Evolutionary conservation across 768 basidiomycete species (phyloP).

Genomic region (Mycena metata): DNA sequence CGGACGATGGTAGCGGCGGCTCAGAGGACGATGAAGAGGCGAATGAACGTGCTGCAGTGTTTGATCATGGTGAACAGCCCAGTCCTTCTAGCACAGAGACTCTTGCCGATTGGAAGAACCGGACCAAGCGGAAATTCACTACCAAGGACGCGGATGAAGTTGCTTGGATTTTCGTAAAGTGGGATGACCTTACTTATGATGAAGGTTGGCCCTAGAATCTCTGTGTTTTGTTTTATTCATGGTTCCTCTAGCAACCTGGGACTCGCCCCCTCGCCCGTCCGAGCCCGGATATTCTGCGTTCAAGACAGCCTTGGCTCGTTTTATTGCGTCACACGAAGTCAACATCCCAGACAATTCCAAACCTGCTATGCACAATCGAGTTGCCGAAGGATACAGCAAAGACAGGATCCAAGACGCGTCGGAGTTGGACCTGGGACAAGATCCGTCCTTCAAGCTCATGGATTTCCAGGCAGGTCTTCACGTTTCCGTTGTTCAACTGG

Average conservation of each 20-base stretch:
- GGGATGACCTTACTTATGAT: slow-evolving; percentile 94
- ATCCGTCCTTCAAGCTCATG: slow-evolving; percentile 77
- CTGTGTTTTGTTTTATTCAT: slow-evolving; percentile 14
- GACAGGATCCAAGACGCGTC: slow-evolving; percentile 62
- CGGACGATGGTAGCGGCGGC: slow-evolving; percentile 47
- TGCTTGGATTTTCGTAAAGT: slow-evolving; percentile 91
- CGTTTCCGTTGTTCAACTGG: slow-evolving; percentile 5
- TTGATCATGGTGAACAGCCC: slow-evolving; percentile 76
- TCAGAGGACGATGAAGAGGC: slow-evolving; percentile 48
- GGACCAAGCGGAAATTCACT: slow-evolving; percentile 56
- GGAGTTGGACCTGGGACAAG: slow-evolving; percentile 79
- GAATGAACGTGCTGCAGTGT: slow-evolving; percentile 56
- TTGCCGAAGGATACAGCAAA: slow-evolving; percentile 66
- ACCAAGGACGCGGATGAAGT: slow-evolving; percentile 70
- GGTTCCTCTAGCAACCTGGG: slow-evolving; percentile 82
- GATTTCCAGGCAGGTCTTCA: slow-evolving; percentile 79
- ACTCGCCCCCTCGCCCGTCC: slow-evolving; percentile 79
- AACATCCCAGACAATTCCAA: slow-evolving; percentile 65
- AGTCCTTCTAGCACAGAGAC: slow-evolving; percentile 66
- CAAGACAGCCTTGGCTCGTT: slow-evolving; percentile 74
- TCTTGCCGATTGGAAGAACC: slow-evolving; percentile 71
- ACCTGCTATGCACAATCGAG: slow-evolving; percentile 63
- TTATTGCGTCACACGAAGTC: slow-evolving; percentile 72
- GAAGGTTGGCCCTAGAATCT: slow-evolving; percentile 71
- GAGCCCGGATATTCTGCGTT: slow-evolving; percentile 76